A percentile compares a stretch with the other conserved stretches of the same genome.
Evolutionary conservation across 805 yeast genomes (phyloP).

Genomic region (Kodamaea fukazawae): DNA sequence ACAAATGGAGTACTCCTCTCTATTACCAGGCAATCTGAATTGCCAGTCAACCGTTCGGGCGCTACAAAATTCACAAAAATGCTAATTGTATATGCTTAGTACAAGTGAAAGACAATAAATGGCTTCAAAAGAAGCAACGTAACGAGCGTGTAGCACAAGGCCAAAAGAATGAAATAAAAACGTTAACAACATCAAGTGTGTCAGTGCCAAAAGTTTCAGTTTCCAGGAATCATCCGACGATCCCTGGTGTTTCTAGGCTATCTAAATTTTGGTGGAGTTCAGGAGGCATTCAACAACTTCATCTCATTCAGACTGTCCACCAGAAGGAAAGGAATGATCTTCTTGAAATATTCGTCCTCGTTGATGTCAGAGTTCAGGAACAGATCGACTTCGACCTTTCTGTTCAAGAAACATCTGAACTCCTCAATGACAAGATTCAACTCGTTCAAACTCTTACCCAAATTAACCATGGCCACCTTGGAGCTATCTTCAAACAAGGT

Average conservation of each 20-base stretch:
- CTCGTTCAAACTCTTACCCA: slow-evolving; percentile 53
- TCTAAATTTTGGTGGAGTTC: neutral
- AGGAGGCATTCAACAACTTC: slow-evolving; percentile 31
- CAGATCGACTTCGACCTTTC: slow-evolving; percentile 28
- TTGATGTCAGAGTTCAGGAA: slow-evolving; percentile 14
- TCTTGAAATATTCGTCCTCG: slow-evolving; percentile 35
- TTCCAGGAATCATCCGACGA: too few relatives aligned
- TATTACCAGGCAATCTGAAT: too few relatives aligned
- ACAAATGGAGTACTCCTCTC: too few relatives aligned
- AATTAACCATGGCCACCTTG: slow-evolving; percentile 22
- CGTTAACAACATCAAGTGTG: too few relatives aligned
- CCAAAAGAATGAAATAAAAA: too few relatives aligned
- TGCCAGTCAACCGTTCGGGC: too few relatives aligned
- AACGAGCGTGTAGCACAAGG: neutral
- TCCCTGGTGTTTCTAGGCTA: too few relatives aligned
- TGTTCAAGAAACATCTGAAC: slow-evolving; percentile 40
- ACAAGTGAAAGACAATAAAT: too few relatives aligned
- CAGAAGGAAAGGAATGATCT: slow-evolving; percentile 38
- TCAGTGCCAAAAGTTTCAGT: too few relatives aligned
- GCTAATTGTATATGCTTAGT: too few relatives aligned
- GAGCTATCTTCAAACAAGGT: slow-evolving; percentile 7
- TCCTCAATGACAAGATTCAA: slow-evolving; percentile 48
- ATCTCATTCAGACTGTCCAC: slow-evolving; percentile 32
- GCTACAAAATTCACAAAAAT: too few relatives aligned
- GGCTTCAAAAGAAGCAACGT: neutral